Percentiles rank a stretch among this genome's conserved stretches.
These are phyloP conservation scores for Beta macrorhiza DNA, from an alignment of 179 eudicot genomes.

Conservation along the genomic window DNA sequence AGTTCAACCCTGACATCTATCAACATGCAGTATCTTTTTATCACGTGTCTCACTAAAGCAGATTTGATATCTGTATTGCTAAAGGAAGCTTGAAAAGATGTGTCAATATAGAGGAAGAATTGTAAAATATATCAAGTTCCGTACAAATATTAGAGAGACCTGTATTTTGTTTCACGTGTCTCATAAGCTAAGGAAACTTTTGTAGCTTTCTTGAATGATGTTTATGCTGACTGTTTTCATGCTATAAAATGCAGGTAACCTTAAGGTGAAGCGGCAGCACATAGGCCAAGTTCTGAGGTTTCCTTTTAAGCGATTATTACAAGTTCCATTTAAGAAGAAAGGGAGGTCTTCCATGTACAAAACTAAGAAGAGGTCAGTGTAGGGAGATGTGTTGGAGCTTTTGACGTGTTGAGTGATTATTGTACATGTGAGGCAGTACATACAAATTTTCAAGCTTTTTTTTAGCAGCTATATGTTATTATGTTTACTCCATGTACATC, in stretches of 20 bases:
- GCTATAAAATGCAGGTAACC: slow-evolving; percentile 41
- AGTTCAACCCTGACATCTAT: not conserved
- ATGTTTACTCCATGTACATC: not conserved
- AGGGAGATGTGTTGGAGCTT: slow-evolving; percentile 2
- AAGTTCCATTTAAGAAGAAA: slow-evolving; percentile 52
- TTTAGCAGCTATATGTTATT: not conserved
- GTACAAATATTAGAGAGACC: not conserved
- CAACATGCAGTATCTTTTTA: not conserved
- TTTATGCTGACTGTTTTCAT: not conserved
- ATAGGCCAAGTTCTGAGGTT: slow-evolving; percentile 33
- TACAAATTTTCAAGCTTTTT: not conserved
- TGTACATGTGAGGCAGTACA: slow-evolving; percentile 4
- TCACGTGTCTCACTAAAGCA: not conserved
- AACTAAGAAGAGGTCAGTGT: slow-evolving; percentile 26
- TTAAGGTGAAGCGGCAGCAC: slow-evolving; percentile 34
- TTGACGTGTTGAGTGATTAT: not conserved
- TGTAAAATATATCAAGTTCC: not conserved
- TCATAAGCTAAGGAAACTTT: not conserved
- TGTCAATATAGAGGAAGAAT: not conserved
- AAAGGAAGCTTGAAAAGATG: not conserved
- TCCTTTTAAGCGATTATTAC: slow-evolving; percentile 66
- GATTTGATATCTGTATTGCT: not conserved
- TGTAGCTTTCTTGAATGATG: not conserved
- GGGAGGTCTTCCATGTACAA: slow-evolving; percentile 32
- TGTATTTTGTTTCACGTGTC: not conserved